Evolutionary conservation across 768 basidiomycete species (phyloP).

Genomic region (Clitopilus passeckerianus): DNA sequence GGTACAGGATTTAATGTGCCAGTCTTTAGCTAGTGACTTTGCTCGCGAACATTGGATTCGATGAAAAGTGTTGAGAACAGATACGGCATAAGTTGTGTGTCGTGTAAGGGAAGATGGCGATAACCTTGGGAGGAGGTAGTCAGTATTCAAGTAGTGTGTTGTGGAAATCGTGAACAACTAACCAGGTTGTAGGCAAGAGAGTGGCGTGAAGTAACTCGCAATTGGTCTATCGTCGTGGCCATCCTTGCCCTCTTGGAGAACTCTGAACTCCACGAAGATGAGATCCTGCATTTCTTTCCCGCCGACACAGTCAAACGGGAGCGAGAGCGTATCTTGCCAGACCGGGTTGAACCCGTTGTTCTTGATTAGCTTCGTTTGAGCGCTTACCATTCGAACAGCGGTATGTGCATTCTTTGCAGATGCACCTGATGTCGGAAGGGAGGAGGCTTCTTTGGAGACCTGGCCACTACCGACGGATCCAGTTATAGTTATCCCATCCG

Average conservation of each 20-base stretch:
- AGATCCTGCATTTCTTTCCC: conserved; percentile 61
- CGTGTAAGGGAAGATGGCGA: conserved; percentile 86
- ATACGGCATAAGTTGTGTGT: conserved; percentile 81
- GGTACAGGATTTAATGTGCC: no score
- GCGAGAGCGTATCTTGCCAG: conserved; percentile 67
- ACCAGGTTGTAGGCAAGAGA: conserved; percentile 76
- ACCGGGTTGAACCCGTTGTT: conserved; percentile 93
- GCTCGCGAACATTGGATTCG: conserved; percentile 43
- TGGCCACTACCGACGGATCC: no score
- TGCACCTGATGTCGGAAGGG: conserved; percentile 16
- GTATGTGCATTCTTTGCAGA: conserved; percentile 17
- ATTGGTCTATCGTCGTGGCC: conserved; percentile 61
- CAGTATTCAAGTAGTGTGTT: not conserved
- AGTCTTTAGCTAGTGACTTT: not conserved
- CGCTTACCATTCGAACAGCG: conserved; percentile 41
- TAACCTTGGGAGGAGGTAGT: conserved; percentile 51
- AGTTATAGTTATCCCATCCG: conserved; percentile 2
- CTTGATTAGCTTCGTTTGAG: conserved; percentile 60
- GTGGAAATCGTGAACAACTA: conserved; percentile 7
- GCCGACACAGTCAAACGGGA: conserved; percentile 75
- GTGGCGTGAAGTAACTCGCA: conserved; percentile 67
- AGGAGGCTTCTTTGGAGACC: conserved; percentile 8
- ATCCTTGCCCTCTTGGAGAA: conserved; percentile 55
- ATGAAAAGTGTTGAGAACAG: conserved; percentile 95
- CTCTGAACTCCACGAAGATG: conserved; percentile 76